These are phyloP conservation scores for Aureobasidium lini DNA, from an alignment of 2,329 filamentous ascomycete species.

Conservation along the genomic window DNA sequence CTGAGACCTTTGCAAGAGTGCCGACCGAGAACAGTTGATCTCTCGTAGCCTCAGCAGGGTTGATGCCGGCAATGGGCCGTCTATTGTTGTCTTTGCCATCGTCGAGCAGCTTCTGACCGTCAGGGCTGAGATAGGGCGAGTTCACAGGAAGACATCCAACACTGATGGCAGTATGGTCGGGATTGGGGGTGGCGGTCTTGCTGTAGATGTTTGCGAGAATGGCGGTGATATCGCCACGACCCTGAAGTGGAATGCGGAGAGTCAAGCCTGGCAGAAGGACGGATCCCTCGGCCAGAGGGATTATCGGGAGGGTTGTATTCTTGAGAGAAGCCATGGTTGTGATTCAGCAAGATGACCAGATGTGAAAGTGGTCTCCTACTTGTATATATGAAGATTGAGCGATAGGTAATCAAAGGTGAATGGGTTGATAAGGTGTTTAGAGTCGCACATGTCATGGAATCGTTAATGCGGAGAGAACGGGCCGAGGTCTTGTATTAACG, in stretches of 20 bases:
- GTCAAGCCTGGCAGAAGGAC: slow-evolving; percentile 82
- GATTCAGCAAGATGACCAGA: background rate
- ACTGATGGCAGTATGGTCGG: slow-evolving; percentile 59
- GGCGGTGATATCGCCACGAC: slow-evolving; percentile 80
- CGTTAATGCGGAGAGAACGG: slow-evolving; percentile 1
- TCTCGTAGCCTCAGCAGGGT: slow-evolving; percentile 36
- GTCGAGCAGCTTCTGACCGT: slow-evolving; percentile 69
- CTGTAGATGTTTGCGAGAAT: slow-evolving; percentile 81
- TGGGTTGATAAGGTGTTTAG: background rate
- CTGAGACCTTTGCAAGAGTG: slow-evolving; percentile 52
- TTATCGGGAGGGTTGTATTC: slow-evolving; percentile 53
- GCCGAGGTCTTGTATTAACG: slow-evolving; percentile 9
- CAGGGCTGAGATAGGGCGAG: slow-evolving; percentile 63
- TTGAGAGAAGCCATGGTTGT: slow-evolving; percentile 12
- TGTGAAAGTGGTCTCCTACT: background rate
- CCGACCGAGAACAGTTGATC: slow-evolving; percentile 75
- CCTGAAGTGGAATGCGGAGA: slow-evolving; percentile 73
- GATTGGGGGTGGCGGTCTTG: slow-evolving; percentile 58
- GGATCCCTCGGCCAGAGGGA: slow-evolving; percentile 71
- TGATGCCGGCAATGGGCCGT: slow-evolving; percentile 48
- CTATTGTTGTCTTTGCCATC: slow-evolving; percentile 42
- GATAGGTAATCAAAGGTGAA: background rate
- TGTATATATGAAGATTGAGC: background rate
- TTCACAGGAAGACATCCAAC: slow-evolving; percentile 82
- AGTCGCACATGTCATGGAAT: slow-evolving; percentile 3